Conservation (phyloP, 2,329 filamentous ascomycete species). For the Elsinoe australis region DNA sequence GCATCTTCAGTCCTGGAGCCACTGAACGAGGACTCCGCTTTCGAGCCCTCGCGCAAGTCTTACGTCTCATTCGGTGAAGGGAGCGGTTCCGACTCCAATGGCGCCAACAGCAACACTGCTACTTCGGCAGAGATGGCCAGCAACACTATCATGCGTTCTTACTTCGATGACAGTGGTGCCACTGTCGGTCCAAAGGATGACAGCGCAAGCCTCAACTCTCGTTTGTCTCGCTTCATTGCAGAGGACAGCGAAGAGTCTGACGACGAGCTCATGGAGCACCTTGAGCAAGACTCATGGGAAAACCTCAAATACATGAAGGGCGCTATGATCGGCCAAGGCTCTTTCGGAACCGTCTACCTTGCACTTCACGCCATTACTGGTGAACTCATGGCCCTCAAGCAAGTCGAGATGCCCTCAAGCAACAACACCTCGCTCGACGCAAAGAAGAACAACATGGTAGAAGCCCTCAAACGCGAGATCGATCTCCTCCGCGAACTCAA, state of each 20-base stretch:
- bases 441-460: conserved; percentile 96
- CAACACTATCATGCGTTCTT: conserved; percentile 63
- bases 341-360: conserved; percentile 91
- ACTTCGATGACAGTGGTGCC: conserved; percentile 68
- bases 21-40: conserved; percentile 79
- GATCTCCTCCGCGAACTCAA: conserved; percentile 86
- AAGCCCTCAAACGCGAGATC: conserved; percentile 94
- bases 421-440: conserved; percentile 71
- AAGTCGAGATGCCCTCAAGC: conserved; percentile 83
- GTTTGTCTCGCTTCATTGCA: conserved; percentile 73
- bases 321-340: conserved; percentile 90
- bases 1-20: conserved; percentile 84
- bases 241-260: conserved; percentile 90
- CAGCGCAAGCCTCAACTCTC: conserved; percentile 66
- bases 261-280: conserved; percentile 80
- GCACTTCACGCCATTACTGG: conserved; percentile 93
- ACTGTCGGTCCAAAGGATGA: conserved; percentile 40
- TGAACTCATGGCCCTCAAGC: conserved; percentile 96
- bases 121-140: conserved; percentile 67
- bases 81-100: conserved; percentile 60
- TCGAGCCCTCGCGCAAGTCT: conserved; percentile 85
- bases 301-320: conserved; percentile 99
- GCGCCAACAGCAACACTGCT: conserved; percentile 59
- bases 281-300: conserved; percentile 88
- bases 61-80: conserved; percentile 81